phyloP scores from a whole-genome alignment of 768 basidiomycete genomes.

The Cystofilobasidium capitatum region DNA sequence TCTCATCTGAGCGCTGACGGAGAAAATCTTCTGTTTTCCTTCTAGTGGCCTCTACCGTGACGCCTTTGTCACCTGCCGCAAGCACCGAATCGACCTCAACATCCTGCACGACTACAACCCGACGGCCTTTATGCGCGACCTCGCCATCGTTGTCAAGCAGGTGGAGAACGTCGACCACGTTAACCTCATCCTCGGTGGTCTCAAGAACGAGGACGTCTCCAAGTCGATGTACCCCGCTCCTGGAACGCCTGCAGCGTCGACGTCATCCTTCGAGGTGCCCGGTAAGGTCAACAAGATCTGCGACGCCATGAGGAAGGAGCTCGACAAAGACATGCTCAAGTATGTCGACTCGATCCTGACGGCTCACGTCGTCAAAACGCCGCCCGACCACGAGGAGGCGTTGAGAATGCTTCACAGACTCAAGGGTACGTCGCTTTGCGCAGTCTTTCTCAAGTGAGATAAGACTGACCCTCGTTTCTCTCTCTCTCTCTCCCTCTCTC shows the following conservation, averaged over 20 bases:
- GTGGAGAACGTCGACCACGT: conserved; percentile 82
- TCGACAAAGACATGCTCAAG: conserved; percentile 64
- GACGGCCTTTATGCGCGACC: conserved; percentile 53
- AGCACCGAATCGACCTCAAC: conserved; percentile 85
- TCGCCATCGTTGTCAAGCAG: conserved; percentile 68
- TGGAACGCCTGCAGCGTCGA: not conserved
- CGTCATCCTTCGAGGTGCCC: conserved; percentile 47
- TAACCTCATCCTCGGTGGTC: conserved; percentile 75
- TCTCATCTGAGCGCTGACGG: not conserved
- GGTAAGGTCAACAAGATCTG: conserved; percentile 61
- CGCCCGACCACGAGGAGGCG: conserved; percentile 81
- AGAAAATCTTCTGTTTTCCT: conserved; percentile 1
- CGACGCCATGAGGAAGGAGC: conserved; percentile 59
- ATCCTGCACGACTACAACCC: conserved; percentile 74
- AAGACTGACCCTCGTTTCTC: not conserved
- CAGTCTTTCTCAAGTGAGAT: too few species aligned
- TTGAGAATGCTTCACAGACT: conserved; percentile 63
- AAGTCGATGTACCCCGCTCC: conserved; percentile 33
- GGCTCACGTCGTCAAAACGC: conserved; percentile 80
- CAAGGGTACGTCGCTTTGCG: conserved; percentile 51
- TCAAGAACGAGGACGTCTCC: conserved; percentile 50
- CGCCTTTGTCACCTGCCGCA: conserved; percentile 82
- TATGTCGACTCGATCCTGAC: conserved; percentile 89
- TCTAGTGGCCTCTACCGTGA: conserved; percentile 65
- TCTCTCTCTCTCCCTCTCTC: not conserved